Evolutionary conservation across 163 green algal genomes (phyloP), one percentile per base, ranked within the genome.

Genomic region (Chloromonas sp.): DNA sequence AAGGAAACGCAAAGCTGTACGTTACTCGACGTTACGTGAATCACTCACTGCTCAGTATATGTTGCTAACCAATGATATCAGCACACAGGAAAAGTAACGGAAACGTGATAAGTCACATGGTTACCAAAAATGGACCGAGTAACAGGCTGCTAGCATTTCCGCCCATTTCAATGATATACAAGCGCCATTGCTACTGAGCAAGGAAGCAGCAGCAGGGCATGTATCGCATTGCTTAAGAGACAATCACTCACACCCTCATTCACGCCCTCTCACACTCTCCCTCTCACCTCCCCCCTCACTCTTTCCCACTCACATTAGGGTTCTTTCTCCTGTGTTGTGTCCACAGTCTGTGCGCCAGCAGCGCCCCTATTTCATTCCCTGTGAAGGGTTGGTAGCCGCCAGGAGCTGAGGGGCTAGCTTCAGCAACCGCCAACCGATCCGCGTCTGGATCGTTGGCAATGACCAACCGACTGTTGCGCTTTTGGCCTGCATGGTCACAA

Each of bases 371-470:
- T 84, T 97, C 93, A 60, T 96, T 97, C 61, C 94, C 94, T 14
- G 13, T 92, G 86, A 96, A 96, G 0, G 87, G 84, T 0, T 11
- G 70, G 70, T 86, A 90, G 2, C 84, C 61, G 2, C 84, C 87
- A 1, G 66, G 79, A 62, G 74, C 61, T 2, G 58, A 61, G 61
- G 81, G 58, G 57, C 70, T 77, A 60, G 82, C 36, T 87, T 94
- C 90, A 3, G 89, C 91, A 14, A 85, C 91, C 1, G 88, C 87
- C 70, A 93, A 88, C 1, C 92, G 86, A 85, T 95, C 92, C 8
- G 92, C 92, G 85, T 96, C 94, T 0, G 94, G 94, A 86, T 97
- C 94, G 85, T 96, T 97, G 0, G 93, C 93, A 62, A 96, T 60
- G 2, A 93, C 92, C 78, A 97, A 83, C 3, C 58, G 59, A 0